phyloP scores from a whole-genome alignment of 805 yeast genomes.

The Wickerhamiella vanderwaltii region DNA sequence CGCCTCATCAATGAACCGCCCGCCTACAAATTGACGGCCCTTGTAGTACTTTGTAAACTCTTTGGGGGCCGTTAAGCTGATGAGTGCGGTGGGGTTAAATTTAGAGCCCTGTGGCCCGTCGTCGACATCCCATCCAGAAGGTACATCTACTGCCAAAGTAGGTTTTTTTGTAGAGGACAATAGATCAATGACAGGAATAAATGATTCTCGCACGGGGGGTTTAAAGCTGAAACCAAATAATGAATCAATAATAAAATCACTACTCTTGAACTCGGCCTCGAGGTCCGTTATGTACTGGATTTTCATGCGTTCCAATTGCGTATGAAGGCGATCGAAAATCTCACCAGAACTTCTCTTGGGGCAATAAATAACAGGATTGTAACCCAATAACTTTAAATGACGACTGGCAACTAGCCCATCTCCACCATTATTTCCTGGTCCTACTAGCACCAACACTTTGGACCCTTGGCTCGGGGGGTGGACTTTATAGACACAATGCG shows the following conservation, averaged over 20 bases:
- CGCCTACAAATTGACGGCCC: constrained; percentile 72
- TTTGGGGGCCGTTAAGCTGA: constrained; percentile 89
- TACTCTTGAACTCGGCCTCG: constrained; percentile 27
- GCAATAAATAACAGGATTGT: constrained; percentile 61
- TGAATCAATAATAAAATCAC: constrained; percentile 58
- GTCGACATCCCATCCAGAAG: constrained; percentile 97
- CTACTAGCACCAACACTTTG: constrained; percentile 60
- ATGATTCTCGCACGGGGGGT: constrained; percentile 79
- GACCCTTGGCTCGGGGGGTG: constrained; percentile 43
- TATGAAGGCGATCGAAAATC: constrained; percentile 49
- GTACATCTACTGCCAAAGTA: constrained; percentile 75
- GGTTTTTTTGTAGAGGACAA: constrained; percentile 38
- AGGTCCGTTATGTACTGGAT: constrained; percentile 37
- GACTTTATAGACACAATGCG: constrained; percentile 62
- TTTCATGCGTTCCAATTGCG: constrained; percentile 55
- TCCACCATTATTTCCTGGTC: constrained; percentile 94
- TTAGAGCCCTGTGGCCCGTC: constrained; percentile 48
- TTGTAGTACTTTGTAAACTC: constrained; percentile 55
- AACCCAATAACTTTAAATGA: constrained; percentile 72
- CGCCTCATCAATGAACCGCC: constrained; percentile 58
- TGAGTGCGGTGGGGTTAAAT: constrained; percentile 53
- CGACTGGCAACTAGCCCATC: constrained; percentile 95
- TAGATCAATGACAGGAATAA: constrained; percentile 36
- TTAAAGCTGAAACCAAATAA: constrained; percentile 88
- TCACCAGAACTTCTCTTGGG: constrained; percentile 52